Evolutionary conservation across 805 yeast species (phyloP).

Genomic region (Kazachstania africana): DNA sequence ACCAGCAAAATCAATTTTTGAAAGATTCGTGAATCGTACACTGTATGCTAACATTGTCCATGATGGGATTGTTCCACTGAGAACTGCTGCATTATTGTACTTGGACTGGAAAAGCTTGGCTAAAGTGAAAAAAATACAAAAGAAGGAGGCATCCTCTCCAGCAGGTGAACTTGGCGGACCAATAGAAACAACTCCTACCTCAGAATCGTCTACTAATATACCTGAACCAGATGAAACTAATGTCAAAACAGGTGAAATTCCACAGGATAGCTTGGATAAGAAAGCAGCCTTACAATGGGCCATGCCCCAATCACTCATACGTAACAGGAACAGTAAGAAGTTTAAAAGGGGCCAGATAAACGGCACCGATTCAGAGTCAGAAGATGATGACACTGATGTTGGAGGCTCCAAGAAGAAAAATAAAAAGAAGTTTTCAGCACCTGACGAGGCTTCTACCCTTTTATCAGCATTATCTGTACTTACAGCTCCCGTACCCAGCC

Average conservation of each 20-base stretch:
- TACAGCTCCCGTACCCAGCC: constrained; percentile 69
- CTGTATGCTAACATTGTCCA: constrained; percentile 81
- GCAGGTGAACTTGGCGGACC: neutral
- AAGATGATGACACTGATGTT: constrained; percentile 5
- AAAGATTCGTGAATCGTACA: constrained; percentile 57
- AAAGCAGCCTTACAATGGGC: constrained; percentile 20
- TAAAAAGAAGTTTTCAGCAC: constrained; percentile 27
- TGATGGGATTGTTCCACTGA: constrained; percentile 91
- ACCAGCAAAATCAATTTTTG: constrained; percentile 54
- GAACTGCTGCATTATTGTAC: constrained; percentile 79
- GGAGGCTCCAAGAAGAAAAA: constrained; percentile 12
- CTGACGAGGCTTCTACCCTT: constrained; percentile 68
- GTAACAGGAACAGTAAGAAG: constrained; percentile 10
- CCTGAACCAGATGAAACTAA: neutral
- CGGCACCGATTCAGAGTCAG: constrained; percentile 4
- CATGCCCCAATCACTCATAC: constrained; percentile 16
- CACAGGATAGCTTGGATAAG: constrained; percentile 17
- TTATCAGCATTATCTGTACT: constrained; percentile 69
- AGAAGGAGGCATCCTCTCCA: constrained; percentile 3
- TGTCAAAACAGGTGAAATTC: constrained; percentile 14
- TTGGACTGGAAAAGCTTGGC: constrained; percentile 73
- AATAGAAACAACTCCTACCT: neutral
- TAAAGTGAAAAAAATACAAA: constrained; percentile 32
- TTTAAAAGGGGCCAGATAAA: constrained; percentile 19
- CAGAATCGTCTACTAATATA: neutral